Evolutionary conservation across 192 early-diverging fungal species (phyloP).

Genomic region (Podila epicladia): DNA sequence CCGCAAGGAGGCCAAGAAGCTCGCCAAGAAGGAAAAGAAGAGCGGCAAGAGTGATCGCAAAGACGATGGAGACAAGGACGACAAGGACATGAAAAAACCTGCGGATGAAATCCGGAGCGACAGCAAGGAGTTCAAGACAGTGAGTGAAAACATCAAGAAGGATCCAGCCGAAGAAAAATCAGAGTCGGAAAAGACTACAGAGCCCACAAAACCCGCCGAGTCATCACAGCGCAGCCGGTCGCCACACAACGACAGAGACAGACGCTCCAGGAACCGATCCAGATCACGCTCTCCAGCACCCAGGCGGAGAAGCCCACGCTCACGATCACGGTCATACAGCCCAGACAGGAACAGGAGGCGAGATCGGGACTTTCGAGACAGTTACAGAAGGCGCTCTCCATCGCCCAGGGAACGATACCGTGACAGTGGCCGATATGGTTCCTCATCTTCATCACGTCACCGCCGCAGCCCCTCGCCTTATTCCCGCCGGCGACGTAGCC

Average conservation of each 20-base stretch:
- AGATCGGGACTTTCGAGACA: not conserved
- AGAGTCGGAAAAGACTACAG: not conserved
- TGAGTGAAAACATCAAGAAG: not conserved
- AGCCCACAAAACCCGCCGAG: not conserved
- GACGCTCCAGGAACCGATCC: not conserved
- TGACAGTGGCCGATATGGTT: conserved; percentile 6
- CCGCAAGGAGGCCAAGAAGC: conserved; percentile 25
- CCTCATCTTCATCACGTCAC: conserved; percentile 12
- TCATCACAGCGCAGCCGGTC: not conserved
- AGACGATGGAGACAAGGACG: conserved; percentile 2
- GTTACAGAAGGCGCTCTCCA: not conserved
- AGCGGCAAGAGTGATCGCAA: not conserved
- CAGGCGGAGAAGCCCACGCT: not conserved
- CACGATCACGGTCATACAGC: not conserved
- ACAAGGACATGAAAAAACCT: not conserved
- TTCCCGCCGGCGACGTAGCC: conserved; percentile 2
- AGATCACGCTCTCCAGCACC: conserved; percentile 14
- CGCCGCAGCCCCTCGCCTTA: conserved; percentile 9
- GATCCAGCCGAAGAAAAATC: not conserved
- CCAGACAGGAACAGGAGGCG: not conserved
- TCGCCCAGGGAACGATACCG: conserved; percentile 3
- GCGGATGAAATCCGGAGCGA: not conserved
- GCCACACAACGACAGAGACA: not conserved
- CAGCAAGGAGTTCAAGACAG: not conserved
- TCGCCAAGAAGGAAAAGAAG: conserved; percentile 24